Evolutionary conservation across 2,329 filamentous ascomycete species (phyloP).

Genomic region (Penicillium capsulatum): DNA sequence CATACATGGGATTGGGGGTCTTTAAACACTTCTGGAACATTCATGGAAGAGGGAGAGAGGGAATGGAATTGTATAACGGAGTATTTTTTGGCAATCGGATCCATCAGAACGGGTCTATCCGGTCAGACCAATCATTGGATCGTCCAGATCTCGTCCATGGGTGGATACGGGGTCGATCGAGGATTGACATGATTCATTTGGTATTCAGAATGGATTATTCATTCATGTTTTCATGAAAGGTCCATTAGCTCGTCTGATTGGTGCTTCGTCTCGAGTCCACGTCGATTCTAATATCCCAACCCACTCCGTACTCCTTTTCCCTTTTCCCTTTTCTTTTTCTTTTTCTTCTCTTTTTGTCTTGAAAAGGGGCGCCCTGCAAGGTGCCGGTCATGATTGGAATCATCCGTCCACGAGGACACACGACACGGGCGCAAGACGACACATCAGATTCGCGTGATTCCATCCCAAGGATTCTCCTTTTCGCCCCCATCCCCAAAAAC

Average conservation of each 20-base stretch:
- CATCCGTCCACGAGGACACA: constrained; percentile 15
- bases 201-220: too few species aligned
- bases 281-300: constrained; percentile 19
- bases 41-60: constrained; percentile 11
- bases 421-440: neutral
- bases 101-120: constrained; percentile 28
- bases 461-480: too few species aligned
- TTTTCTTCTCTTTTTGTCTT: constrained; percentile 2
- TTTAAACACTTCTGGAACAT: constrained; percentile 20
- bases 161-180: constrained; percentile 23
- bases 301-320: constrained; percentile 11
- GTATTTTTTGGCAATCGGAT: constrained; percentile 23
- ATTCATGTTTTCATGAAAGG: too few species aligned
- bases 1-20: constrained; percentile 18
- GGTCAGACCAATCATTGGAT: constrained; percentile 21
- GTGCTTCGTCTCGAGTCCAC: constrained; percentile 6
- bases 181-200: constrained; percentile 1
- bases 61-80: constrained; percentile 18
- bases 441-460: neutral
- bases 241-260: too few species aligned
- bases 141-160: constrained; percentile 22
- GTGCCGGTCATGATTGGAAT: constrained; percentile 24
- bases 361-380: constrained; percentile 15
- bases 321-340: neutral
- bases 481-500: too few species aligned